Base-by-base conservation (phyloP, 2,329 filamentous ascomycete genomes). In the Didymella pinodella region DNA sequence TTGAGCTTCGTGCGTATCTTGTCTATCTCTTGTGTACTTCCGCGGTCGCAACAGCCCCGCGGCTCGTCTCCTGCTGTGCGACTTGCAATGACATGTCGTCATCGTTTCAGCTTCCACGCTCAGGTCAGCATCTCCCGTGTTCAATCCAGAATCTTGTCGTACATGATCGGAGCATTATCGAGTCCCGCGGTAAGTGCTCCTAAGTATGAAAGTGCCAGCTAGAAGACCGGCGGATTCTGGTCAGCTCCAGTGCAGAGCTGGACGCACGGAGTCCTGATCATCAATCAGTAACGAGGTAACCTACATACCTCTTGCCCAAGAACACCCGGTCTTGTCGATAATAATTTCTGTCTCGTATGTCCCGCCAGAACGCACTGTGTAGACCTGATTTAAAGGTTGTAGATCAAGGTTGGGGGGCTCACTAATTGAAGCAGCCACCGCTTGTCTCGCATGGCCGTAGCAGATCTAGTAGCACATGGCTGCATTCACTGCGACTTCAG, bases 361-460 rank as follows among this genome's bases (percentile, higher is more conserved):
- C 41, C 25, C 26, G 20, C 45, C 45, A 25, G 18, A 54, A 22
- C 22, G 22, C 22, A 22, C 22, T 22, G 49, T 31, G 16, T 32
- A 49, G 29, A 49, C 16, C 31, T 54, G 32, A 22, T 46, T 18
- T n/a, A 10, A 36, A 29, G 32, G 41, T 38, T 46, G n/a, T 22
- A 8, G 18, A 12, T 18, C 3, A 47, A 47, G 29, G 26, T 34
- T 47, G 26, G n/a, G 16, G 18, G 2, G 46, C 46, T 53, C 32
- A 11, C 20, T 40, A 18, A 49, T 41, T 34, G 18, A 26, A 40
- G 40, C 26, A 51, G 29, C 48, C 34, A 20, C 16, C 18, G 29
- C 36, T 34, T 54, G 26, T 54, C 56, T 38, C n/a, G 46, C 56
- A 47, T 47, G 46, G n/a, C 26, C 26, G 34, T 41, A 3, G 11